Base-by-base conservation (phyloP, 148 eudicot species). In the Fagopyrum esculentum region DNA sequence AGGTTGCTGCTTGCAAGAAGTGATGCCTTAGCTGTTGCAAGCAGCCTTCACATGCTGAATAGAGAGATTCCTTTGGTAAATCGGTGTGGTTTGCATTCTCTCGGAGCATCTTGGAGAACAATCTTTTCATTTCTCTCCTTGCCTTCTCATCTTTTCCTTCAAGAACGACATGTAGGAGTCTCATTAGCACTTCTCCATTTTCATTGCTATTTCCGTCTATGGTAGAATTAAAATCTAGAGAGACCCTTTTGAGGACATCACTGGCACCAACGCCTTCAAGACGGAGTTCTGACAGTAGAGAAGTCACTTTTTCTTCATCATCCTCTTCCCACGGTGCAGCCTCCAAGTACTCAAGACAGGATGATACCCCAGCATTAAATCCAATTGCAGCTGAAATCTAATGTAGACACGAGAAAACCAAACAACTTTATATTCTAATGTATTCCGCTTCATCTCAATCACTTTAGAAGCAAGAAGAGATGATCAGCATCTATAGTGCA, bases 271-370 rank as follows among this genome's bases (percentile, higher is more conserved):
- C 86, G 3, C 90, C 90, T 84, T 94, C 93, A 35, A 94, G 92
- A 74, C 74, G 88, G 29, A 94, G 87, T 84, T 94, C 97, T 0
- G 96, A 85, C 43, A 94, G 81, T 40, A 91, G 76, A 45, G 93
- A 85, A 74, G 97, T 91, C 55, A 94, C 93, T 68, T 92, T 90
- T 73, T 90, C 93, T 81, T 94, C 98, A 75, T 94, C 98, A 56
- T 92, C 97, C 79, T 94, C 98, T 6, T 97, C 91, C 98, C 98
- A 94, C 46, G 98, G 98, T 19, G 97, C 98, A 66, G 98, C 98
- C 82, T 94, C 98, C 56, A 94, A 85, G 83, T 91, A 94, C 85
- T 92, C 98, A 85, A 94, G 89, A 73, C 97, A 94, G 45, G 97
- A 90, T 56, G 89, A 79, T 22, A 94, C 91, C 16, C 98, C 98